phyloP scores from a whole-genome alignment of 129 eudicot genomes.

The Oenanthe sinensis region DNA sequence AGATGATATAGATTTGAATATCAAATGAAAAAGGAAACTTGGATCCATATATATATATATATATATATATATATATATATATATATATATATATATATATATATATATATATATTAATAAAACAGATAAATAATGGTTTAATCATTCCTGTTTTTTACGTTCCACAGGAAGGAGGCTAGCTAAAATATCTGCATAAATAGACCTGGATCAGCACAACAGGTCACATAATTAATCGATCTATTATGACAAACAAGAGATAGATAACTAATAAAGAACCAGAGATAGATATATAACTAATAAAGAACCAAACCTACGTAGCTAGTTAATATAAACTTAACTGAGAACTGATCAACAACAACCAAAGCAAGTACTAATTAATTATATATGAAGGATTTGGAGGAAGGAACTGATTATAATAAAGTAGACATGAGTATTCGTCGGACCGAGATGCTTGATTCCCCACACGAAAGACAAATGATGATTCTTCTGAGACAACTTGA shows the following conservation, averaged over 20 bases:
- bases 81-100: no score
- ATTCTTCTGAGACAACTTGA: no score
- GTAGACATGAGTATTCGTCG: neutral
- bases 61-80: no score
- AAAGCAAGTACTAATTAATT: neutral
- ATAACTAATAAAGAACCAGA: no score
- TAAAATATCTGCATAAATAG: neutral
- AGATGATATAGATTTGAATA: no score
- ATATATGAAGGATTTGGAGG: neutral
- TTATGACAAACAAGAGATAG: no score
- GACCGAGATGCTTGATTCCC: constrained; percentile 6
- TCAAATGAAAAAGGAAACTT: neutral
- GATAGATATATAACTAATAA: no score
- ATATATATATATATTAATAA: no score
- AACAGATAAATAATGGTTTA: neutral
- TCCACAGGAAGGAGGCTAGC: neutral
- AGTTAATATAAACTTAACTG: neutral
- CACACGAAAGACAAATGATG: neutral
- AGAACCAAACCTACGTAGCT: neutral
- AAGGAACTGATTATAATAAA: no score
- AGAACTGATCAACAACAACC: neutral
- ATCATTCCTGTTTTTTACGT: neutral
- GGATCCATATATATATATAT: neutral
- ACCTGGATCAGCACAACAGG: neutral
- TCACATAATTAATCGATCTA: neutral